Evolutionary conservation across 1,284 basidiomycete genomes (phyloP).

Genomic region (Rhodofomes roseus): DNA sequence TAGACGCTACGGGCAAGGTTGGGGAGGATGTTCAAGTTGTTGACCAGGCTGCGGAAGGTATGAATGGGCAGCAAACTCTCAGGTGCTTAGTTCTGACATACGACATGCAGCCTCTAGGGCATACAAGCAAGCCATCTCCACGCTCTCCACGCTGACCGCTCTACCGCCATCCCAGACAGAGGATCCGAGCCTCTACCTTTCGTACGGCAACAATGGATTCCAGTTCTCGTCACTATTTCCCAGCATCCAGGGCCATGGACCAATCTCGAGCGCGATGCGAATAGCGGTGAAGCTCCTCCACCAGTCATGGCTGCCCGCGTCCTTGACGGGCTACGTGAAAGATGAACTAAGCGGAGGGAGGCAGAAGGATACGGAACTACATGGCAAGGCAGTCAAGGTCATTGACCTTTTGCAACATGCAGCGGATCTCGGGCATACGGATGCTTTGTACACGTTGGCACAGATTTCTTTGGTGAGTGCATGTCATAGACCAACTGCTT

Average conservation of each 20-base stretch:
- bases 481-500: neutral
- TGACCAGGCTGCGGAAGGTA: constrained; percentile 25
- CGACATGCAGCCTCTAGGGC: constrained; percentile 53
- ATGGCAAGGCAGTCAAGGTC: constrained; percentile 69
- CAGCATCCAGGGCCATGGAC: constrained; percentile 67
- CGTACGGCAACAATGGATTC: constrained; percentile 42
- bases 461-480: constrained; percentile 68
- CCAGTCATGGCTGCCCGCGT: constrained; percentile 42
- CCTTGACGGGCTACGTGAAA: constrained; percentile 37
- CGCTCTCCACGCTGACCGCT: constrained; percentile 57
- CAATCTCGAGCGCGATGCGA: constrained; percentile 61
- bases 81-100: constrained; percentile 12
- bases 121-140: constrained; percentile 66
- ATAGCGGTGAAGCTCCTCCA: constrained; percentile 61
- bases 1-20: neutral
- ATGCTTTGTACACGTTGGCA: constrained; percentile 72
- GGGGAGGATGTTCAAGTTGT: constrained; percentile 14
- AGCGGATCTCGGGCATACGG: constrained; percentile 71
- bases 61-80: neutral
- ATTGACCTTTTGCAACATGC: constrained; percentile 76
- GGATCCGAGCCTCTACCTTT: constrained; percentile 41
- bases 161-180: constrained; percentile 51
- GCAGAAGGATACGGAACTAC: constrained; percentile 58
- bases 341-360: constrained; percentile 41
- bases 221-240: constrained; percentile 62